Evolutionary conservation across 73 alveolate genomes (phyloP).

Genomic region (Tetrahymena elliotti): DNA sequence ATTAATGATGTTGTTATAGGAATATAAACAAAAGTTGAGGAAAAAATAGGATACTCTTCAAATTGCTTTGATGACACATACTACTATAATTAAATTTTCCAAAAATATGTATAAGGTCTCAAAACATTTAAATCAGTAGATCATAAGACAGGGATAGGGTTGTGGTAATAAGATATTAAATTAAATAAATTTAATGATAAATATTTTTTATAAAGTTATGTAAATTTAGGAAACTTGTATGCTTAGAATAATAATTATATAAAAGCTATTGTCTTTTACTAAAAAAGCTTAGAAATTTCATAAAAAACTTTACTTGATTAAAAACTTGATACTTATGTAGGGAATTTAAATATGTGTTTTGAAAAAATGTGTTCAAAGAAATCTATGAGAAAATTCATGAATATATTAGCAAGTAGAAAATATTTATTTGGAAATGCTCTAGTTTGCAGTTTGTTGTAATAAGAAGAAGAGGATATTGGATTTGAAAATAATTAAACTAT

Average conservation of each 20-base stretch:
- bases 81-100: neutral
- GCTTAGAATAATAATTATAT: neutral
- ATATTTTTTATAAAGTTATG: neutral
- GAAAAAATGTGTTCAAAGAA: neutral
- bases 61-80: neutral
- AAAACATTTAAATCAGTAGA: neutral
- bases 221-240: neutral
- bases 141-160: neutral
- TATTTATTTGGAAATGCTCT: neutral
- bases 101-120: neutral
- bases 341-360: neutral
- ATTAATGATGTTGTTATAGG: neutral
- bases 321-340: neutral
- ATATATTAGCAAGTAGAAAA: neutral
- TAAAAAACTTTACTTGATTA: neutral
- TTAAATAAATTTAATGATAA: neutral
- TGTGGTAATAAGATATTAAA: neutral
- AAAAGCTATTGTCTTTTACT: neutral
- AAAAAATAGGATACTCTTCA: neutral
- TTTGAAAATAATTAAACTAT: neutral
- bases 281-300: neutral
- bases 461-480: neutral
- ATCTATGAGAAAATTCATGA: neutral
- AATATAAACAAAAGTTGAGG: neutral
- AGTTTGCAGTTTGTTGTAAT: neutral